Conservation (phyloP, 2,329 filamentous ascomycete genomes). For the Hypoxylon sp. region DNA sequence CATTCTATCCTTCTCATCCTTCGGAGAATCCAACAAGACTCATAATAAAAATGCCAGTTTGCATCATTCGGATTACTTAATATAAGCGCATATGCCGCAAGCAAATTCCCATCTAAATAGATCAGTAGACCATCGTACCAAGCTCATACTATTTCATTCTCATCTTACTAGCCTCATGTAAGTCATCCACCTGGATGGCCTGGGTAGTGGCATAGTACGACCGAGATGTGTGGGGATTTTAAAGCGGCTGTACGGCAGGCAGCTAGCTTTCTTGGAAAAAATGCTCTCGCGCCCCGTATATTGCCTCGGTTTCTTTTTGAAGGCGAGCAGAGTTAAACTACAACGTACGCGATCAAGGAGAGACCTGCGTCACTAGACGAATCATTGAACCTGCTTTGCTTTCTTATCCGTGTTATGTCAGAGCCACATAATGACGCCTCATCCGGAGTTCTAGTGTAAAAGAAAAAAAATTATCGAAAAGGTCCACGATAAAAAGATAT, state of each 20-base stretch:
- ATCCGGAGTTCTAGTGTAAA: conserved; percentile 30
- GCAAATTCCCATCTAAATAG: conserved; percentile 35
- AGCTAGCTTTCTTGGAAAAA: conserved; percentile 21
- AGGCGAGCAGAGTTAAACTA: conserved; percentile 12
- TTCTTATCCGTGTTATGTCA: conserved; percentile 13
- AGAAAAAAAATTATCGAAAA: conserved; percentile 38
- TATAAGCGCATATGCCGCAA: conserved; percentile 41
- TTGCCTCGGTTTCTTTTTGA: conserved; percentile 28
- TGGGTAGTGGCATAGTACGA: conserved; percentile 42
- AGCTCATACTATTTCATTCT: conserved; percentile 42
- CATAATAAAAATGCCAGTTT: conserved; percentile 23
- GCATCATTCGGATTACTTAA: conserved; percentile 37
- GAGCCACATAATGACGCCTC: conserved; percentile 43
- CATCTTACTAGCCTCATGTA: conserved; percentile 45
- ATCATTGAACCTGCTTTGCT: conserved; percentile 28
- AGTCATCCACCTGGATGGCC: conserved; percentile 41
- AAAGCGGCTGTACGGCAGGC: conserved; percentile 35
- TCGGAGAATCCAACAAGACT: not conserved
- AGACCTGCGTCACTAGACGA: conserved; percentile 16
- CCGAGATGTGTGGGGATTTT: conserved; percentile 45
- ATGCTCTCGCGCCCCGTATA: conserved; percentile 21
- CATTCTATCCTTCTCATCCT: not conserved
- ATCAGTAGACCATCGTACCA: conserved; percentile 43
- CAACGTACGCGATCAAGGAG: conserved; percentile 7
- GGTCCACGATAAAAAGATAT: conserved; percentile 47